Evolutionary conservation across 1,284 basidiomycete species (phyloP).

Genomic region (Cutaneotrichosporon cyanovorans): DNA sequence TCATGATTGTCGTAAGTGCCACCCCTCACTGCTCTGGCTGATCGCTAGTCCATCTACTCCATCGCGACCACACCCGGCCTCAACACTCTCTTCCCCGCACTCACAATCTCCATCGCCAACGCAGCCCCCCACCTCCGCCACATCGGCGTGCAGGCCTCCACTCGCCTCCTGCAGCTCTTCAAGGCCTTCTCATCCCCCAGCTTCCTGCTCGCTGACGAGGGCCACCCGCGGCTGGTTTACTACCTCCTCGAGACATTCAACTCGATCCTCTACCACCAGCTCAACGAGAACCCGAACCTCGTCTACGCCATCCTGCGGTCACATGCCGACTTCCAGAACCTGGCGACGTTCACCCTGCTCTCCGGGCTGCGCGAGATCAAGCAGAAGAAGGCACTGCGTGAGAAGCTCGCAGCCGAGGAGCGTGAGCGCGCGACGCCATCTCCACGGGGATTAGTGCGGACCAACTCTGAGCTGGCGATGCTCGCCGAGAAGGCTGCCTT

Average conservation of each 20-base stretch:
- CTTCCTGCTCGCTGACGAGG: constrained; percentile 86
- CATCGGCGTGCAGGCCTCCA: constrained; percentile 70
- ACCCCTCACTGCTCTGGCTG: neutral
- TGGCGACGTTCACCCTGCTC: constrained; percentile 79
- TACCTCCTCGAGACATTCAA: constrained; percentile 73
- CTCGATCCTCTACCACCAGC: constrained; percentile 62
- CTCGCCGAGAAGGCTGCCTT: constrained; percentile 41
- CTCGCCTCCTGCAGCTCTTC: constrained; percentile 76
- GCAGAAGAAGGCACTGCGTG: constrained; percentile 62
- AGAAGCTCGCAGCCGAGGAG: constrained; percentile 35
- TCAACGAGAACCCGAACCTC: constrained; percentile 70
- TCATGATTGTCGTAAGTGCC: constrained; percentile 67
- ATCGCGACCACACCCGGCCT: constrained; percentile 83
- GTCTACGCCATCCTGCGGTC: constrained; percentile 76
- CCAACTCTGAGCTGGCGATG: constrained; percentile 39
- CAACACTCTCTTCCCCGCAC: constrained; percentile 78
- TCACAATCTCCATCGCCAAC: constrained; percentile 84
- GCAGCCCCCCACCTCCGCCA: constrained; percentile 76
- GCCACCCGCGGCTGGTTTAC: constrained; percentile 82
- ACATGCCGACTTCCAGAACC: constrained; percentile 72
- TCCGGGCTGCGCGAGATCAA: constrained; percentile 75
- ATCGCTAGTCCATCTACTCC: constrained; percentile 68
- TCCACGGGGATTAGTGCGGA: constrained; percentile 16
- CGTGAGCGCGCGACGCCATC: neutral
- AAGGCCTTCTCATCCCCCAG: constrained; percentile 78